A percentile compares a stretch with the other conserved stretches of the same genome.
Evolutionary conservation across 2,329 filamentous ascomycete genomes (phyloP).

Genomic region (Neoarthrinium moseri): DNA sequence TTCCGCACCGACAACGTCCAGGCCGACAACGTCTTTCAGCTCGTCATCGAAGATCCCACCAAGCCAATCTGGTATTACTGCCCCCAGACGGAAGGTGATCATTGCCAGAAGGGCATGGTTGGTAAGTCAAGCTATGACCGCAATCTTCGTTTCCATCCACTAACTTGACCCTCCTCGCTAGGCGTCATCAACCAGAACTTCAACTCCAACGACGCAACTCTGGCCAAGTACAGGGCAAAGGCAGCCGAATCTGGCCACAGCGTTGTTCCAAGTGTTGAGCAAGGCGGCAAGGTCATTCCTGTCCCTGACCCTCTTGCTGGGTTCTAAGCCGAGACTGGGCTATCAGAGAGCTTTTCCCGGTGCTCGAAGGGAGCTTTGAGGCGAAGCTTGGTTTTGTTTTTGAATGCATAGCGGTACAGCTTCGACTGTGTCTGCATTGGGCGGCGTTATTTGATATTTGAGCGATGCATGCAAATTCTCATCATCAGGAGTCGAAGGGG

Average conservation of each 20-base stretch:
- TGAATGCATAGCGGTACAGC: conserved; percentile 4
- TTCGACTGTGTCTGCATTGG: too few species aligned
- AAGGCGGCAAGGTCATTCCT: conserved; percentile 27
- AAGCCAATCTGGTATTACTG: conserved; percentile 13
- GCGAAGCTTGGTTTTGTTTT: too few species aligned
- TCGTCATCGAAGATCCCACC: conserved; percentile 7
- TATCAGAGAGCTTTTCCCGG: too few species aligned
- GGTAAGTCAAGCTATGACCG: too few species aligned
- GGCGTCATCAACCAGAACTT: conserved; percentile 21
- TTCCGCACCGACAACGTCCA: conserved; percentile 3
- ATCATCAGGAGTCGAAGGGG: too few species aligned
- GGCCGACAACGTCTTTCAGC: conserved; percentile 7
- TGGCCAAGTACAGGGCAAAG: conserved; percentile 33
- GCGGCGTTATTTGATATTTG: neutral
- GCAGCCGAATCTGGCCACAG: conserved; percentile 31
- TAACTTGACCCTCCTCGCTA: too few species aligned
- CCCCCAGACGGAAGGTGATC: conserved; percentile 17
- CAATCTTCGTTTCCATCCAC: too few species aligned
- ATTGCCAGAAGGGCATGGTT: conserved; percentile 13
- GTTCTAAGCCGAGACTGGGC: conserved; percentile 1
- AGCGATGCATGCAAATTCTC: neutral
- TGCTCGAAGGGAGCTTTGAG: too few species aligned
- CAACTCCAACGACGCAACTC: conserved; percentile 33
- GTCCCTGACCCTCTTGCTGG: conserved; percentile 6
- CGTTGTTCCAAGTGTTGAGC: conserved; percentile 28